Conservation (phyloP, 2,329 filamentous ascomycete genomes). For the Stagonosporopsis cucurbitacearum region DNA sequence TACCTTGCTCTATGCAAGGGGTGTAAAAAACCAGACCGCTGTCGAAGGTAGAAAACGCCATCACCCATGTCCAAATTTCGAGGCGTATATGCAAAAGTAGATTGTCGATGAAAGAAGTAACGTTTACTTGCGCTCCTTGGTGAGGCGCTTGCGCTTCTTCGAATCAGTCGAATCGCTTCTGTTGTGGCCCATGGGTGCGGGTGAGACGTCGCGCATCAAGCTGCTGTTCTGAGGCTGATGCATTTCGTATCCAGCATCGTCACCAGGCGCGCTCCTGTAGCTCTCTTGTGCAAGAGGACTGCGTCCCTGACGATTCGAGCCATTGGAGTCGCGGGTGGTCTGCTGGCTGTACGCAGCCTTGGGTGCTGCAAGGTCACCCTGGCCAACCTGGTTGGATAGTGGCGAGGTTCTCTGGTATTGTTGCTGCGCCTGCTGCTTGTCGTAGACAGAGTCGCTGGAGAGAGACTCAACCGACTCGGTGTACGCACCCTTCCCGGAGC, state of each 20-base stretch:
- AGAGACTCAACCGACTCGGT: conserved; percentile 47
- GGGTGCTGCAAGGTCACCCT: conserved; percentile 37
- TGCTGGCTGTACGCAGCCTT: conserved; percentile 38
- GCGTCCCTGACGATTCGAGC: conserved; percentile 44
- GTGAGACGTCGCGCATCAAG: conserved; percentile 45
- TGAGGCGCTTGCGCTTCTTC: conserved; percentile 46
- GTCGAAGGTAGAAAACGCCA: conserved; percentile 14
- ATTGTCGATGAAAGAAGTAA: conserved; percentile 10
- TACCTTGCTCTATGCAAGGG: conserved; percentile 15
- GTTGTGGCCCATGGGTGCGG: conserved; percentile 40
- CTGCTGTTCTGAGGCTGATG: conserved; percentile 44
- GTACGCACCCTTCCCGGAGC: conserved; percentile 39
- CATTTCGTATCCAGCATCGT: conserved; percentile 45
- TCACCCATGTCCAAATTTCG: conserved; percentile 18
- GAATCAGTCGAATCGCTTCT: conserved; percentile 44
- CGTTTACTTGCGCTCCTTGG: conserved; percentile 41
- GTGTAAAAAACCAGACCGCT: conserved; percentile 19
- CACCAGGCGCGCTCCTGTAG: conserved; percentile 45
- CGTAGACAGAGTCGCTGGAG: conserved; percentile 45
- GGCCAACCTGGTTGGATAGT: conserved; percentile 37
- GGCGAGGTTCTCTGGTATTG: conserved; percentile 40
- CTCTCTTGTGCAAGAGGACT: conserved; percentile 56
- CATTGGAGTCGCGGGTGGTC: conserved; percentile 21
- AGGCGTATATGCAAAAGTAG: conserved; percentile 10
- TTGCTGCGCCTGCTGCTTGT: conserved; percentile 33